Evolutionary conservation across 2,329 filamentous ascomycete species (phyloP).

Genomic region (Alternaria dauci): DNA sequence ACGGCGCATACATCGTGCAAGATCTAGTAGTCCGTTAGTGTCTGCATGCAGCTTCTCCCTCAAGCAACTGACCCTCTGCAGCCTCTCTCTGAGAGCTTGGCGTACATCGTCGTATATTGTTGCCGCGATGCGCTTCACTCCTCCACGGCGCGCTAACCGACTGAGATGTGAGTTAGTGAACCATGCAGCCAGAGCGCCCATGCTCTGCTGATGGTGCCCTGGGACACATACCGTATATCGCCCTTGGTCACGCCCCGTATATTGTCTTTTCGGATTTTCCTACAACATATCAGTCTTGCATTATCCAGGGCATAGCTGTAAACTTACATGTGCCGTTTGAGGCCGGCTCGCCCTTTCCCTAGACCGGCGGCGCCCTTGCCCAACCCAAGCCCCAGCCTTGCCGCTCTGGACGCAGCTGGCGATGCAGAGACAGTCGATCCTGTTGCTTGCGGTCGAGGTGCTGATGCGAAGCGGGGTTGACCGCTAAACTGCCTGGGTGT

Average conservation of each 20-base stretch:
- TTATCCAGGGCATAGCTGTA: background rate
- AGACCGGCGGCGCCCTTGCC: conserved; percentile 27
- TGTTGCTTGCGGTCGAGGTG: conserved; percentile 5
- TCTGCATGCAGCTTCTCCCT: too few relatives aligned
- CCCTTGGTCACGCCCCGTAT: conserved; percentile 47
- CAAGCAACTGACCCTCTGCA: conserved; percentile 50
- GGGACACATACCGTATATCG: conserved; percentile 44
- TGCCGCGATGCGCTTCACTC: conserved; percentile 75
- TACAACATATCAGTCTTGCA: conserved; percentile 22
- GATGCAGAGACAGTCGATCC: background rate
- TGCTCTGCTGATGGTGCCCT: background rate
- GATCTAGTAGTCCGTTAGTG: conserved; percentile 29
- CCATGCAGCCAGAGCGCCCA: background rate
- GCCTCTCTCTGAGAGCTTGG: conserved; percentile 57
- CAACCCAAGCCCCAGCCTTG: conserved; percentile 28
- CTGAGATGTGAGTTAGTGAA: conserved; percentile 43
- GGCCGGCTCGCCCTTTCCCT: conserved; percentile 21
- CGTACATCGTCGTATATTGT: conserved; percentile 71
- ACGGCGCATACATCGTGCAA: conserved; percentile 34
- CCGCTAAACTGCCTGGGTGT: conserved; percentile 19
- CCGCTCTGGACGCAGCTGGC: conserved; percentile 18
- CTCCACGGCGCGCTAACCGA: conserved; percentile 76
- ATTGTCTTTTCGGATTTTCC: conserved; percentile 44
- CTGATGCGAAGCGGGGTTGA: conserved; percentile 16
- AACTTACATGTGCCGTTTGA: conserved; percentile 40